Evolutionary conservation across 2,329 filamentous ascomycete genomes (phyloP).

Genomic region (Arthrocladium fulminans): DNA sequence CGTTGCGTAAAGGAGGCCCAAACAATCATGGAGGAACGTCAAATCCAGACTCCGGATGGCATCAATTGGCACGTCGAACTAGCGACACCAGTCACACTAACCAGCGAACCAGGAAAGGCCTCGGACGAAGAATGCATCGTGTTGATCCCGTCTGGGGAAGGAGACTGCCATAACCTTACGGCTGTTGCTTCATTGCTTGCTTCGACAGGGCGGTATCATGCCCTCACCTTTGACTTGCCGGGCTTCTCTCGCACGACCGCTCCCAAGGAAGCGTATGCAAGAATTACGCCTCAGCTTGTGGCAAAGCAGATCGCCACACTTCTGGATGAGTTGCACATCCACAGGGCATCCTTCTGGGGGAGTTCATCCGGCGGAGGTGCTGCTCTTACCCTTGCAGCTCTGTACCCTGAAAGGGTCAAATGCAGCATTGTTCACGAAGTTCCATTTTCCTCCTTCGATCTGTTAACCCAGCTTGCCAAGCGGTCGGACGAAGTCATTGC

Average conservation of each 20-base stretch:
- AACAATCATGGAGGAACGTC: too few species aligned
- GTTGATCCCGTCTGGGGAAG: neutral
- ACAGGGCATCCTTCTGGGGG: neutral
- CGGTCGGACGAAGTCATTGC: neutral
- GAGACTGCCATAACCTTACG: neutral
- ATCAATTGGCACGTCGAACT: neutral
- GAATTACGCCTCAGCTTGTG: neutral
- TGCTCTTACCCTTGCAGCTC: neutral
- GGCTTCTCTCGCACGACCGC: neutral
- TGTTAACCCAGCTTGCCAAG: neutral
- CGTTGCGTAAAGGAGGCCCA: too few species aligned
- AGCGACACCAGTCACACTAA: neutral
- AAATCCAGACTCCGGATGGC: neutral
- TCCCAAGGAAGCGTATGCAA: neutral
- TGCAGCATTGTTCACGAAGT: neutral
- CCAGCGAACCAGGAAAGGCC: too few species aligned
- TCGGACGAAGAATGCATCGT: neutral
- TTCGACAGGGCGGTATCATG: too few species aligned
- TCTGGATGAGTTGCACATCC: neutral
- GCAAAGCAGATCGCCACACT: neutral
- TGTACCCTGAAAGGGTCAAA: neutral
- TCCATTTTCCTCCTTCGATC: neutral
- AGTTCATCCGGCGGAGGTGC: neutral
- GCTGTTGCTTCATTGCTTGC: neutral
- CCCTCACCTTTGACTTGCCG: slow-evolving; percentile 1